phyloP scores from a whole-genome alignment of 352 stramenopile genomes.

The Aphanomyces stellatus region DNA sequence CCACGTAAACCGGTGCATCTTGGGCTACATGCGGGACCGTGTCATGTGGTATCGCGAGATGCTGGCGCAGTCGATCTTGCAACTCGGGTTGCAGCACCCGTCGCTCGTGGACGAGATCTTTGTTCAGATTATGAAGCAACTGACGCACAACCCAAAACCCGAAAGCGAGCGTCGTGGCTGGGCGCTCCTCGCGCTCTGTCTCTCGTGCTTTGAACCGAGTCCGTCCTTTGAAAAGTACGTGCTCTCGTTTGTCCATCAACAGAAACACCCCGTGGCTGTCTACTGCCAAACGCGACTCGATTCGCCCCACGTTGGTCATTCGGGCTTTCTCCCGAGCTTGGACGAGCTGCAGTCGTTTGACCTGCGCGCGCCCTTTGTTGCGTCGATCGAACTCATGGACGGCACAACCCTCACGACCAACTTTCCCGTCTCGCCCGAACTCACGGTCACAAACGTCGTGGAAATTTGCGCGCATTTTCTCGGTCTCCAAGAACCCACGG shows the following conservation, averaged over 20 bases:
- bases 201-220: constrained; percentile 85
- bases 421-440: constrained; percentile 88
- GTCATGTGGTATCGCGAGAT: constrained; percentile 91
- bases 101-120: constrained; percentile 91
- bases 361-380: constrained; percentile 87
- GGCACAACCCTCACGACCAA: constrained; percentile 84
- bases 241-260: constrained; percentile 83
- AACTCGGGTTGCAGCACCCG: constrained; percentile 81
- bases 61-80: constrained; percentile 89
- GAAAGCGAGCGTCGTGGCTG: constrained; percentile 87
- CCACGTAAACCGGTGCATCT: constrained; percentile 87
- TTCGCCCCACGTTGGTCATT: constrained; percentile 76
- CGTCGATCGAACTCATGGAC: constrained; percentile 90
- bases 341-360: constrained; percentile 92
- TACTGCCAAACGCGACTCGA: constrained; percentile 90
- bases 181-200: constrained; percentile 91
- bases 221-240: constrained; percentile 85
- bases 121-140: constrained; percentile 89
- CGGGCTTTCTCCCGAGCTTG: constrained; percentile 90
- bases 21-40: constrained; percentile 93
- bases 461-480: constrained; percentile 91
- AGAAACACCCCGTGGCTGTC: constrained; percentile 84
- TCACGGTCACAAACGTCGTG: constrained; percentile 84
- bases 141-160: constrained; percentile 87
- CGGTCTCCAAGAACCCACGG: constrained; percentile 80